These are phyloP conservation scores for Rhizopus arrhizus DNA, from an alignment of 371 early-diverging fungal species.

Conservation along the genomic window DNA sequence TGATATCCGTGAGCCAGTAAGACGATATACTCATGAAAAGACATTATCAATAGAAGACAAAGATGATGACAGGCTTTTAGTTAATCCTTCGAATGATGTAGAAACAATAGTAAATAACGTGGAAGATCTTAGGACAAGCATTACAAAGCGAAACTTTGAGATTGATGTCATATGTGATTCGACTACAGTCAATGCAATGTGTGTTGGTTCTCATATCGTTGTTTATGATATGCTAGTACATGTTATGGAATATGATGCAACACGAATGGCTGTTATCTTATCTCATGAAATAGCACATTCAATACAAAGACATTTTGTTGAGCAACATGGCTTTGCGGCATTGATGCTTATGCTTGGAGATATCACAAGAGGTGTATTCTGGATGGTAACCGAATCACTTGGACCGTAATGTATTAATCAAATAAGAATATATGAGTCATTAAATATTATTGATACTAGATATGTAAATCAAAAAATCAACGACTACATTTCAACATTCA, in stretches of 20 bases:
- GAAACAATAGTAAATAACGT: slow-evolving; percentile 2
- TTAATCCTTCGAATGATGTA: neutral
- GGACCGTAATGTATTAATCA: slow-evolving; percentile 37
- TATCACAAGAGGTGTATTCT: slow-evolving; percentile 50
- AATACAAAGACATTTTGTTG: slow-evolving; percentile 64
- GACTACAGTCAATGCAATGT: slow-evolving; percentile 50
- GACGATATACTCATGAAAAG: slow-evolving; percentile 19
- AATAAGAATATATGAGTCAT: neutral
- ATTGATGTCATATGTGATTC: slow-evolving; percentile 44
- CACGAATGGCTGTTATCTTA: slow-evolving; percentile 58
- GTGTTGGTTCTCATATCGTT: slow-evolving; percentile 40
- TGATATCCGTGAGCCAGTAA: slow-evolving; percentile 49
- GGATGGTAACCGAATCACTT: slow-evolving; percentile 50
- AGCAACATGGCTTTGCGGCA: slow-evolving; percentile 58
- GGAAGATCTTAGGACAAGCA: slow-evolving; percentile 10
- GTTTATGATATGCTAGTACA: slow-evolving; percentile 54
- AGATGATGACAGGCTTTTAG: neutral
- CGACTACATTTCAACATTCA: slow-evolving; percentile 37
- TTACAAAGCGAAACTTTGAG: slow-evolving; percentile 26
- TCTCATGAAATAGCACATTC: slow-evolving; percentile 69
- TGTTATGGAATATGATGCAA: slow-evolving; percentile 55
- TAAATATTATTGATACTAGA: slow-evolving; percentile 6
- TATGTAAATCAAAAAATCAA: slow-evolving; percentile 52
- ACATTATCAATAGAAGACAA: neutral
- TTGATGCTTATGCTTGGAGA: slow-evolving; percentile 52